Base-by-base conservation (phyloP, 179 eudicot species). In the Patellifolia procumbens region DNA sequence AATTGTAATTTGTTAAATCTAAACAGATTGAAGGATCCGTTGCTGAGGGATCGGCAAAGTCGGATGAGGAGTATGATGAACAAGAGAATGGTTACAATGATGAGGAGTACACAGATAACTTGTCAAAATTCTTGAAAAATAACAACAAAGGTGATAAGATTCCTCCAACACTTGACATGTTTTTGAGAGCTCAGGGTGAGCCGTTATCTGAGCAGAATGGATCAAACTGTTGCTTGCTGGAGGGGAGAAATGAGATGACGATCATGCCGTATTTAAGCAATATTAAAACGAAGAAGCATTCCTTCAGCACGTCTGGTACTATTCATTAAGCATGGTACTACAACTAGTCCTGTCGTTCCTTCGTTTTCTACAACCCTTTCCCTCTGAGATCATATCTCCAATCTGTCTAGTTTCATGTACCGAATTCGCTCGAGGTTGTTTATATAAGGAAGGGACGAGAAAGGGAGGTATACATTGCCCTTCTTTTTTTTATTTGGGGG, bases 11-110 rank as follows among this genome's bases (percentile, higher is more conserved):
- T 61, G 51, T 70, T 8, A 15, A 24, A 39, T 64, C 1, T 29
- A 52, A 58, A 16, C 88, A 93, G 94, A 78, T 92, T 83, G 97
- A 91, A 77, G 97, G 97, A 4, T 93, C 97, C 8, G 90, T 93
- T 48, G 94, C 91, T 49, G 97, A 93, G 82, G 94, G 70, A 52
- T 93, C 94, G 2, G 86, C 86, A 11, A 86, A 90, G 79, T 93
- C 97, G 8, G 95, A 92, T 55, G 97, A 92, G 74, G 97, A 92
- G 80, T 91, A 88, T 26, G 95, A 92, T 66, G 79, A 80, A 63
- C 86, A 76, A 76, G 90, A 87, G 63, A 80, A 77, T 39, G 88
- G 87, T 53, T 86, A 85, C 78, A 60, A 68, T 69, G 80, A 78
- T 29, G 90, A 86, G 52, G 83, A 84, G 52, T 85, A 88, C 22